Evolutionary conservation across 2,329 filamentous ascomycete species (phyloP).

Genomic region (Trichoderma asperellum): DNA sequence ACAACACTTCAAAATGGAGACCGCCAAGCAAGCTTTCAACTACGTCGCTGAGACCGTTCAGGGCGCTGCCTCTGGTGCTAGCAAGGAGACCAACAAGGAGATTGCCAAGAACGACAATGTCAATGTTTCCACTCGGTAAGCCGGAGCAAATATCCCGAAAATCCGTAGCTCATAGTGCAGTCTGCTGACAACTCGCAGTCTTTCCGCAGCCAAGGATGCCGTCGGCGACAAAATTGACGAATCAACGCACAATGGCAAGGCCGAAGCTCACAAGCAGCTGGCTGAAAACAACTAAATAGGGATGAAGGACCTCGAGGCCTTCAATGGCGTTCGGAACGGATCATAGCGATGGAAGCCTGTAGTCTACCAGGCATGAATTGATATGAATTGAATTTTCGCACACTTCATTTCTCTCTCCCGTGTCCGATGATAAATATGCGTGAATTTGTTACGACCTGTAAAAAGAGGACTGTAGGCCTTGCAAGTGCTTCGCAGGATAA

Average conservation of each 20-base stretch:
- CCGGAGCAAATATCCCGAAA: not conserved
- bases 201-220: conserved; percentile 54
- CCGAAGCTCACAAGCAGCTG: conserved; percentile 47
- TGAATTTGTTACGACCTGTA: not conserved
- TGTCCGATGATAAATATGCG: not conserved
- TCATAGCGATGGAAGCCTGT: not conserved
- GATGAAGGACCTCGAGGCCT: not conserved
- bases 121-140: conserved; percentile 57
- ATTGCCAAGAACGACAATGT: conserved; percentile 66
- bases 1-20: conserved; percentile 52
- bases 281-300: conserved; percentile 35
- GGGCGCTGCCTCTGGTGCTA: conserved; percentile 58
- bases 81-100: conserved; percentile 73
- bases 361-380: conserved; percentile 18
- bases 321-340: conserved; percentile 12
- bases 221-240: conserved; percentile 54
- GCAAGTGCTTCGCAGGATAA: not conserved
- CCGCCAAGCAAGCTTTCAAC: conserved; percentile 65
- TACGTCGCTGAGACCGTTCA: conserved; percentile 70
- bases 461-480: not conserved
- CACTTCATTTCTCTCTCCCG: not conserved
- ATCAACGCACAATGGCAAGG: conserved; percentile 47
- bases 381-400: not conserved
- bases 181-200: conserved; percentile 43
- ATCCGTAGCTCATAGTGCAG: no score